These are phyloP conservation scores for Dalbergia cochinchinensis DNA, from an alignment of 306 rosid genomes.

Conservation along the genomic window DNA sequence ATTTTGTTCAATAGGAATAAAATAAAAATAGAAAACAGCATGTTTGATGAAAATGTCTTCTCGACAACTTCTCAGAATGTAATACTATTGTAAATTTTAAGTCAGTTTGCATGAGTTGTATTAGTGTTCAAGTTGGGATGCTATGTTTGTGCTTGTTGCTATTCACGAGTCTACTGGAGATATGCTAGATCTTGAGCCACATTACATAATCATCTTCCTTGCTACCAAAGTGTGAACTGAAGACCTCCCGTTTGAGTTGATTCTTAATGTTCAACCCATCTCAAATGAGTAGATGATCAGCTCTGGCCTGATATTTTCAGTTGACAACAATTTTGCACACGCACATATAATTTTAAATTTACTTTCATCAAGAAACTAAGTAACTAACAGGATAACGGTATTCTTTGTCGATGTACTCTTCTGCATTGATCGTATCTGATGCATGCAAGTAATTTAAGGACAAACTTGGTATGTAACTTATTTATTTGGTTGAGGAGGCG, in stretches of 20 bases:
- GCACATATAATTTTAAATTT: neutral
- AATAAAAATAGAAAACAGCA: constrained; percentile 3
- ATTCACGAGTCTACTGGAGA: neutral
- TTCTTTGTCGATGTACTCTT: neutral
- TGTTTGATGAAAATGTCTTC: neutral
- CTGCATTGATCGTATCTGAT: neutral
- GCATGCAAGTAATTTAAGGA: neutral
- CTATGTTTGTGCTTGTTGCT: neutral
- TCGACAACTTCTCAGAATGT: neutral
- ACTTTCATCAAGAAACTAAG: no score
- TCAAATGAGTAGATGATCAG: neutral
- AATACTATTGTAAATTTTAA: neutral
- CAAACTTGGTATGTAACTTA: neutral
- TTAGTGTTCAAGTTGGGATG: neutral
- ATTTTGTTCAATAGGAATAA: constrained; percentile 9
- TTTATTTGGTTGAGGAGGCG: neutral
- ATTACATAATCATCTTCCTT: neutral
- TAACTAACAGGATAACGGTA: neutral
- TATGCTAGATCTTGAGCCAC: neutral
- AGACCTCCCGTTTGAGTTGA: neutral
- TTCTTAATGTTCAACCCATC: no score
- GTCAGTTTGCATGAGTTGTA: neutral
- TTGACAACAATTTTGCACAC: neutral
- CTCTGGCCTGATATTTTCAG: neutral
- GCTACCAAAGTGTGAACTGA: constrained; percentile 3